Evolutionary conservation across 2,329 filamentous ascomycete species (phyloP).

Genomic region (Diaporthe amygdali): DNA sequence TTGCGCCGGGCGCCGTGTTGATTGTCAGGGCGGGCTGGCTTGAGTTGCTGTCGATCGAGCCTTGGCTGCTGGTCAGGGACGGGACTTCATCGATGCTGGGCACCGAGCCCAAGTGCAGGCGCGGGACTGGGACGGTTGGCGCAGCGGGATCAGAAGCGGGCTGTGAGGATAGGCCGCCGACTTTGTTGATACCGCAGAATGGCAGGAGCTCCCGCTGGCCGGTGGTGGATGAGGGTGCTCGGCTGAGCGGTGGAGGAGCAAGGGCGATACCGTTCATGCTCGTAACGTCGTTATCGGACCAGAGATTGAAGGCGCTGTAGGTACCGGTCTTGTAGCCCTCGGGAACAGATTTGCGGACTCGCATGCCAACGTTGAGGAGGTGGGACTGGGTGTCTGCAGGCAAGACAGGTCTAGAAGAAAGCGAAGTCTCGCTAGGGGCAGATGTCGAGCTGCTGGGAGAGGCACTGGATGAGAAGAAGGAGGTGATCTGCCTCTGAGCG

Average conservation of each 20-base stretch:
- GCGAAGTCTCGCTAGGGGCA: conserved; percentile 36
- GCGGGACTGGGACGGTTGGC: conserved; percentile 16
- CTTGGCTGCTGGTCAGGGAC: conserved; percentile 60
- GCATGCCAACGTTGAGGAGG: conserved; percentile 92
- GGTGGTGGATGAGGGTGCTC: conserved; percentile 31
- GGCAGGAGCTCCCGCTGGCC: conserved; percentile 70
- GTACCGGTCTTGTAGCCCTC: conserved; percentile 88
- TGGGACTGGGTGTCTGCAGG: conserved; percentile 76
- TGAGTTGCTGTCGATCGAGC: conserved; percentile 48
- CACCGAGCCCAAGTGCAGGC: conserved; percentile 32
- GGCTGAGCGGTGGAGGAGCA: conserved; percentile 27
- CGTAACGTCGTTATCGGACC: conserved; percentile 42
- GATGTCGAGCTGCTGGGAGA: conserved; percentile 25
- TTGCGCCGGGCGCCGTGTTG: conserved; percentile 25
- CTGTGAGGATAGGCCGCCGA: conserved; percentile 71
- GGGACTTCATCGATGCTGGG: conserved; percentile 48
- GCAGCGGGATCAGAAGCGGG: conserved; percentile 28
- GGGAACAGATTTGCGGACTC: conserved; percentile 88
- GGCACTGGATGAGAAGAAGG: conserved; percentile 54
- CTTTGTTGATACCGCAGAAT: conserved; percentile 80
- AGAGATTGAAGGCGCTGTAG: conserved; percentile 58
- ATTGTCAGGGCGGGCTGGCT: conserved; percentile 22
- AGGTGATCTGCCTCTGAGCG: conserved; percentile 67
- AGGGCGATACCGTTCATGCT: conserved; percentile 25
- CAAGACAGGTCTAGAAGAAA: conserved; percentile 47